phyloP scores from a whole-genome alignment of 2,329 filamentous ascomycete species.

The Mycocentrospora acerina region DNA sequence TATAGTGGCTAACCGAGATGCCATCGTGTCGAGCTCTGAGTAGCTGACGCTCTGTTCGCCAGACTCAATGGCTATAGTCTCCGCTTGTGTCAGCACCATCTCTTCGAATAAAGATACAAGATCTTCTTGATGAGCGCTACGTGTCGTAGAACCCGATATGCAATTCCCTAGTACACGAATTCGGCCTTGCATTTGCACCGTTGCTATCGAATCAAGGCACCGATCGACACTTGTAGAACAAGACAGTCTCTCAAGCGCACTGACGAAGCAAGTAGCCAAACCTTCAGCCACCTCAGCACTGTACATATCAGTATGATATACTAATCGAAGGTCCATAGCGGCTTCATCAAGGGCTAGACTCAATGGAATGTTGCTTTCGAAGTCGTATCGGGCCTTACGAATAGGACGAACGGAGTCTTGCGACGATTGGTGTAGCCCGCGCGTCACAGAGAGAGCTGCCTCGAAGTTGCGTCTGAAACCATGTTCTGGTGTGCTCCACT shows the following conservation, averaged over 20 bases:
- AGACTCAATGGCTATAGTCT: constrained; percentile 6
- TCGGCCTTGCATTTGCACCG: too few species aligned
- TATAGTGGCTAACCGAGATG: background rate
- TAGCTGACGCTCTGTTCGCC: constrained; percentile 3
- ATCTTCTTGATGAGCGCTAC: constrained; percentile 5
- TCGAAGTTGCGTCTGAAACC: constrained; percentile 11
- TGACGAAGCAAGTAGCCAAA: too few species aligned
- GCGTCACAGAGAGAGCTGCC: constrained; percentile 10
- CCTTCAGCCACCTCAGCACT: too few species aligned
- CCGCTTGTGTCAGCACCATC: constrained; percentile 2
- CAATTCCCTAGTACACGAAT: too few species aligned
- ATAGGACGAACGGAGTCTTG: too few species aligned
- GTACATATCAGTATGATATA: background rate
- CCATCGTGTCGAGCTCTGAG: constrained; percentile 1
- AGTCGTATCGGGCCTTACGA: background rate
- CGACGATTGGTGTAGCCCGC: constrained; percentile 3
- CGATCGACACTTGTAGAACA: too few species aligned
- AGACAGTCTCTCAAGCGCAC: too few species aligned
- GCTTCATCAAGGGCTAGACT: background rate
- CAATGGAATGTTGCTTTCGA: constrained; percentile 5
- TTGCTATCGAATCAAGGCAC: too few species aligned
- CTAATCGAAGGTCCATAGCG: background rate
- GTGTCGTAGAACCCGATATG: too few species aligned
- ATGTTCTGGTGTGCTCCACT: constrained; percentile 13
- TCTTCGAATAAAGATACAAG: constrained; percentile 22